Evolutionary conservation across 441 rosid genomes (phyloP), one percentile per base, ranked within the genome.

Genomic region (Capsella rubella): DNA sequence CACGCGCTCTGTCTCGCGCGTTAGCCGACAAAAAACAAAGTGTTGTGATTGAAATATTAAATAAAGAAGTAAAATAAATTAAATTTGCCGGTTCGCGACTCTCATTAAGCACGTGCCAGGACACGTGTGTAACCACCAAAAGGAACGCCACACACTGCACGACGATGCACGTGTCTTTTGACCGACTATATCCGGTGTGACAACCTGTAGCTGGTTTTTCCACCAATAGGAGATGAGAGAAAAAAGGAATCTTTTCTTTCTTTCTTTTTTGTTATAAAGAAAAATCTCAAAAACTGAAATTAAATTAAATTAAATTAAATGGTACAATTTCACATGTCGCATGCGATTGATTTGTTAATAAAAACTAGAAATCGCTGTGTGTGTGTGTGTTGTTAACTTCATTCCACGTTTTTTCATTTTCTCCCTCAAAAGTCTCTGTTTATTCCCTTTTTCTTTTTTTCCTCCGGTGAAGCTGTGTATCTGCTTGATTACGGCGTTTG

Each of bases 281-380:
- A 31, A 31, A 42, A 42, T 8, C 14, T 42, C 2, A 42, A 29
- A 52, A 54, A 52, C 3, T 28, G 3, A 32, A 54, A 46, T 1
- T 12, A 54, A 70, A 31, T 34, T 31, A 69, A 77, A 69, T 73
- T 15, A 54, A 70, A 31, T 34, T 31, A 69, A 77, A 69, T 73
- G 71, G 63, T 40, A 81, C 72, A 64, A 76, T 70, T 21, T 68
- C 77, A 69, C 66, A 58, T 83, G 81, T 71, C 63, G 15, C 79
- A 68, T 75, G 81, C 62, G 77, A 69, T 72, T 47, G 77, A 69
- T 72, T 47, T 45, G 51, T 68, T 71, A 77, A 58, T 54, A 62
- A 42, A 71, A 39, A 39, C 37, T 65, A 56, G 71, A 52, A 57
- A 57, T 40, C 54, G 61, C 55, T 69, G 67, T 64, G 57, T 60